Conservation (phyloP, 257 asterid genomes). For the Capsicum chinense region DNA sequence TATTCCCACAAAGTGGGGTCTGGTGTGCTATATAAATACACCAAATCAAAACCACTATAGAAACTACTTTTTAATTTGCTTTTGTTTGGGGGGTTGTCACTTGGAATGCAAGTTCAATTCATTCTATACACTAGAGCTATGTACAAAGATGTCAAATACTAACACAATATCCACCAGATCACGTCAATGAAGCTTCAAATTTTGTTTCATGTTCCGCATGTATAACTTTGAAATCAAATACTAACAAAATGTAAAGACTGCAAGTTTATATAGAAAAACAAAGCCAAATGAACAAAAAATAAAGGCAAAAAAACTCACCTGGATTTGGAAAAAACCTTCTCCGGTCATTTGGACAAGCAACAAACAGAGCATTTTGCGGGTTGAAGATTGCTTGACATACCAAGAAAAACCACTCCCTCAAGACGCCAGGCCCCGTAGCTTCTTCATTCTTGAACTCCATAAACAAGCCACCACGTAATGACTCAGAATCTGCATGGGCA, state of each 20-base stretch:
- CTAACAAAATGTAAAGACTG: not conserved
- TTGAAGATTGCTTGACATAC: slow-evolving; percentile 88
- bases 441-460: slow-evolving; percentile 98
- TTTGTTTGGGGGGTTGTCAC: not conserved
- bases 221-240: slow-evolving; percentile 13
- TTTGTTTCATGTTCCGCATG: not conserved
- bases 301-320: slow-evolving; percentile 48
- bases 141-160: not conserved
- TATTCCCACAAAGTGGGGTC: too few species aligned
- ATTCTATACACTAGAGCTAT: not conserved
- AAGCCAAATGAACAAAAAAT: slow-evolving; percentile 3
- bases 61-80: not conserved
- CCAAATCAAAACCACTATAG: not conserved
- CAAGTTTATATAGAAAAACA: not conserved
- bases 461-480: slow-evolving; percentile 80
- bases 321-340: slow-evolving; percentile 98
- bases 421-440: slow-evolving; percentile 98
- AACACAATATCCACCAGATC: slow-evolving; percentile 11
- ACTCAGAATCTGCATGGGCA: slow-evolving; percentile 57
- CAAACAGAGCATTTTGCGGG: slow-evolving; percentile 90
- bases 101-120: slow-evolving; percentile 12
- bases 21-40: too few species aligned
- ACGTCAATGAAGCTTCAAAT: not conserved
- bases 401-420: slow-evolving; percentile 95
- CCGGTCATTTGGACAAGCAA: slow-evolving; percentile 89